Percentiles rank a stretch among this genome's conserved stretches.
These are phyloP conservation scores for Dactylellina parvicollis DNA, from an alignment of 2,329 filamentous ascomycete genomes.

Conservation along the genomic window DNA sequence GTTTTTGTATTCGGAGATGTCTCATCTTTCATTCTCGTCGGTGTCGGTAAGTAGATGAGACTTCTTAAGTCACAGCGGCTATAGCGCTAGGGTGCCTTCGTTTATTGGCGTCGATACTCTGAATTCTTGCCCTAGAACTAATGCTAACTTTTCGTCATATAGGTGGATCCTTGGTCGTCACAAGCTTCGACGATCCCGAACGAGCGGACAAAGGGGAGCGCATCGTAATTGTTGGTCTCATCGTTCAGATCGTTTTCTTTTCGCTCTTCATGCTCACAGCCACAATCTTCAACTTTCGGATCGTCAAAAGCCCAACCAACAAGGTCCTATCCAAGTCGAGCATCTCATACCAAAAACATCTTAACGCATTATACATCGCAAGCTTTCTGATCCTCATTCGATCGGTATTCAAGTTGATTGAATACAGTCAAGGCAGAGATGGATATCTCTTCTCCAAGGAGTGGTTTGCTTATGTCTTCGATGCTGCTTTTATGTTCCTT, in stretches of 20 bases:
- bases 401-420: conserved; percentile 64
- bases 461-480: conserved; percentile 65
- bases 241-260: conserved; percentile 70
- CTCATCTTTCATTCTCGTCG: conserved; percentile 4
- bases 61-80: neutral
- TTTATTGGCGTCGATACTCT: neutral
- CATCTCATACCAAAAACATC: conserved; percentile 10
- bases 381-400: conserved; percentile 65
- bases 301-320: conserved; percentile 3
- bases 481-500: conserved; percentile 63
- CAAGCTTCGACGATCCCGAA: conserved; percentile 54
- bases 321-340: conserved; percentile 1
- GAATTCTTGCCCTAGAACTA: too few species aligned
- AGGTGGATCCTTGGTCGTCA: conserved; percentile 14
- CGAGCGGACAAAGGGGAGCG: conserved; percentile 63
- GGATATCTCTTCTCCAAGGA: conserved; percentile 64
- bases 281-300: conserved; percentile 63
- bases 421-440: conserved; percentile 64
- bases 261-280: conserved; percentile 67
- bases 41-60: conserved; percentile 5
- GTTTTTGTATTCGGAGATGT: conserved; percentile 69
- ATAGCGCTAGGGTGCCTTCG: too few species aligned
- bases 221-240: conserved; percentile 68
- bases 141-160: neutral
- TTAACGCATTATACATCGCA: conserved; percentile 63